A percentile compares a stretch with the other conserved stretches of the same genome.
Evolutionary conservation across 306 rosid genomes (phyloP).

Genomic region (Cucumis sativus): DNA sequence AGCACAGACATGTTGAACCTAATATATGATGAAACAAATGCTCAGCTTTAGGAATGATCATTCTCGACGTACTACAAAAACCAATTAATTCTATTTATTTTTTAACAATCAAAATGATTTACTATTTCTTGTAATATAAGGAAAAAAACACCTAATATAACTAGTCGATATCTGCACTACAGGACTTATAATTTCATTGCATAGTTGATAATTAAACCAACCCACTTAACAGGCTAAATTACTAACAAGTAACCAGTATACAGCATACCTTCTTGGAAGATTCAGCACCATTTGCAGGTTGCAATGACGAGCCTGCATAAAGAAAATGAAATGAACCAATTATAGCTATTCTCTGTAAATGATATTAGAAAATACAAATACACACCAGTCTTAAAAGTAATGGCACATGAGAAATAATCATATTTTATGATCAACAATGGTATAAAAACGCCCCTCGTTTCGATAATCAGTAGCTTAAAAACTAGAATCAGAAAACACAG

Average conservation of each 20-base stretch:
- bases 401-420: neutral
- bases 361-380: neutral
- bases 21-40: neutral
- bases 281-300: conserved; percentile 36
- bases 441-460: neutral
- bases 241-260: neutral
- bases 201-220: neutral
- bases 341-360: neutral
- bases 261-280: conserved; percentile 52
- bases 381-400: neutral
- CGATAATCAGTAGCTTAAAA: neutral
- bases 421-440: neutral
- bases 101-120: neutral
- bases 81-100: neutral
- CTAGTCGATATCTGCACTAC: neutral
- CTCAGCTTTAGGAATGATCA: neutral
- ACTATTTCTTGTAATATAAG: neutral
- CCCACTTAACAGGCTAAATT: neutral
- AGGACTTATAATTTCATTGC: neutral
- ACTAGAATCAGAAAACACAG: neutral
- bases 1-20: too few relatives aligned
- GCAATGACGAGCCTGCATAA: conserved; percentile 40
- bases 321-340: conserved; percentile 9
- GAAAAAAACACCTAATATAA: neutral
- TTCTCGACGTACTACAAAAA: neutral